Evolutionary conservation across 495 filamentous ascomycete species (phyloP).

Genomic region (Cercophora sp.): DNA sequence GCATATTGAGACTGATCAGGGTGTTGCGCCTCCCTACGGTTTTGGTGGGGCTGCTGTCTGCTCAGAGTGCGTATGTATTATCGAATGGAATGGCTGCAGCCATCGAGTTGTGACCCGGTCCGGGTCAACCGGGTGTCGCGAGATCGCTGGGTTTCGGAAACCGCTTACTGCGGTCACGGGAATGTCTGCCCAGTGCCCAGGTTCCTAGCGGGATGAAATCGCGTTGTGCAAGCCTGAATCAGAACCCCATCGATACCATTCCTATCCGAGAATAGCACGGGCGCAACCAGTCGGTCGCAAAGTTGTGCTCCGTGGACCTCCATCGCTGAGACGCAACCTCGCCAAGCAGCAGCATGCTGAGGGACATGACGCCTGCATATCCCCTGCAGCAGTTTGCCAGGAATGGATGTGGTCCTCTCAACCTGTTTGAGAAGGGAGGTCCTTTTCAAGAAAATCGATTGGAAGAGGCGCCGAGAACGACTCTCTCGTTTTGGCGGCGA

Average conservation of each 20-base stretch:
- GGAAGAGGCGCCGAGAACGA: no score
- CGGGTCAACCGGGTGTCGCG: no score
- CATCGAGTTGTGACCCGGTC: no score
- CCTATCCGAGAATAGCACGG: slow-evolving; percentile 18
- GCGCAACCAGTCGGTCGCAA: slow-evolving; percentile 16
- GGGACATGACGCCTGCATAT: neutral
- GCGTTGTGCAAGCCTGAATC: neutral
- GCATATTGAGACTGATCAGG: slow-evolving; percentile 4
- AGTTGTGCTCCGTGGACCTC: neutral
- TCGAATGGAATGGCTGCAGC: no score
- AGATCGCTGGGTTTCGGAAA: no score
- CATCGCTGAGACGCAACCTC: neutral
- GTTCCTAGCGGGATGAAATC: no score
- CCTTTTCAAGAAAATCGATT: no score
- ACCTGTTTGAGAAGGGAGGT: no score
- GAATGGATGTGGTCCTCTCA: slow-evolving; percentile 12
- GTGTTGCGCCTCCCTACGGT: no score
- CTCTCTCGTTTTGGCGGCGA: no score
- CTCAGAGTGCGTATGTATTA: no score
- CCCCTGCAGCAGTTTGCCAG: slow-evolving; percentile 23
- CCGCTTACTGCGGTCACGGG: neutral
- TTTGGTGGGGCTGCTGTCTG: no score
- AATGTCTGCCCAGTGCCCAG: neutral
- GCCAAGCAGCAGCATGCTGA: slow-evolving; percentile 5
- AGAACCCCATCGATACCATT: slow-evolving; percentile 1